phyloP scores from a whole-genome alignment of 2,329 filamentous ascomycete genomes.

The Aspergillus phoenicis region DNA sequence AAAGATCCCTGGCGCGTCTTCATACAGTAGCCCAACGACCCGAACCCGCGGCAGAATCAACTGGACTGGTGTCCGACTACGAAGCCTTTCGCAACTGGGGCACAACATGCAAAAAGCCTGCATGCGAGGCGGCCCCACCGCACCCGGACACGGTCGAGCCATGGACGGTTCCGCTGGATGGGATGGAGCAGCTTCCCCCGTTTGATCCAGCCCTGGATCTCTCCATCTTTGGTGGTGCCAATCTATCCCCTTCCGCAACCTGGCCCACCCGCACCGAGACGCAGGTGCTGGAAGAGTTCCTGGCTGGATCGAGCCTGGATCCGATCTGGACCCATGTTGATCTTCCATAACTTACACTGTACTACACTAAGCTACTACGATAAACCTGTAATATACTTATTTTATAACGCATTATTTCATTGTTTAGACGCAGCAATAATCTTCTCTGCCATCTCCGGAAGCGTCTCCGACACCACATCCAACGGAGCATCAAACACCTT shows the following conservation, averaged over 20 bases:
- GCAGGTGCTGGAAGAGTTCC: slow-evolving; percentile 26
- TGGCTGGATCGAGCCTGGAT: slow-evolving; percentile 4
- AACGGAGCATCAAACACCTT: slow-evolving; percentile 55
- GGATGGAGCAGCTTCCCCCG: slow-evolving; percentile 9
- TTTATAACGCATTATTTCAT: background rate
- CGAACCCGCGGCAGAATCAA: background rate
- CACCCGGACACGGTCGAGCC: background rate
- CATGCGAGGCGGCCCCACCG: background rate
- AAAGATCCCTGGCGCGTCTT: slow-evolving; percentile 27
- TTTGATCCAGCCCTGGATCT: slow-evolving; percentile 18
- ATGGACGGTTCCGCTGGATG: background rate
- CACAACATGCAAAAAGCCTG: slow-evolving; percentile 10
- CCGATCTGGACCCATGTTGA: background rate
- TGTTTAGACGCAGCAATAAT: slow-evolving; percentile 16
- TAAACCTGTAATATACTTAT: background rate
- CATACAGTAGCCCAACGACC: slow-evolving; percentile 11
- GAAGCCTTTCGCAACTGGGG: slow-evolving; percentile 27
- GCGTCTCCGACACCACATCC: slow-evolving; percentile 53
- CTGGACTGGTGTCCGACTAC: slow-evolving; percentile 12
- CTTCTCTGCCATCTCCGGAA: slow-evolving; percentile 53
- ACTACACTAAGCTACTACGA: too few relatives aligned
- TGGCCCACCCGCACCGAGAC: slow-evolving; percentile 25
- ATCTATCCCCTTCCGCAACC: slow-evolving; percentile 13
- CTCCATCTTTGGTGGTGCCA: slow-evolving; percentile 20
- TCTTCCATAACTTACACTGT: background rate